These are phyloP conservation scores for Phlebiopsis flavidoalba DNA, from an alignment of 768 basidiomycete genomes.

Conservation along the genomic window DNA sequence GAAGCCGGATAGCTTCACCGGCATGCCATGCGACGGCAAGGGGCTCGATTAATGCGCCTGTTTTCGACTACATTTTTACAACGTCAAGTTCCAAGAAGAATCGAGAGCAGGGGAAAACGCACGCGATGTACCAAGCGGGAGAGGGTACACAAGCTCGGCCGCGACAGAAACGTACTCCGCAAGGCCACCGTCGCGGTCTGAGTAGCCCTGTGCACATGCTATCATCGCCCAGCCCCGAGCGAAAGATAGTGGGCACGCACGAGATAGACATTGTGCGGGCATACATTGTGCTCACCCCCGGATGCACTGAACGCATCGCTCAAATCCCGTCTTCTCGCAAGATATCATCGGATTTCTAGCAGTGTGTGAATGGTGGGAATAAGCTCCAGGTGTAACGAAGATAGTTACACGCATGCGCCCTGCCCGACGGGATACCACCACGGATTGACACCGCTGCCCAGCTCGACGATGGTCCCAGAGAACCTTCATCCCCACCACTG, in stretches of 20 bases:
- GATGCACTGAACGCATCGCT: conserved; percentile 28
- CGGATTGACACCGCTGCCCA: conserved; percentile 13
- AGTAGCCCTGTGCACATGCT: conserved; percentile 27
- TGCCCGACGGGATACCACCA: conserved; percentile 11
- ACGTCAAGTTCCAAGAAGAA: not conserved
- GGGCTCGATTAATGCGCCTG: conserved; percentile 43
- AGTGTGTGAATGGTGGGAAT: conserved; percentile 7
- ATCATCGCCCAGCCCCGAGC: too few species aligned
- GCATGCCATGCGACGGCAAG: conserved; percentile 43
- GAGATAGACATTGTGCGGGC: conserved; percentile 30
- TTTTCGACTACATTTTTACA: conserved; percentile 32
- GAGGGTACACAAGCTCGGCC: conserved; percentile 29
- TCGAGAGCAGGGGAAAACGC: conserved; percentile 12
- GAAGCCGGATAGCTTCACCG: conserved; percentile 36
- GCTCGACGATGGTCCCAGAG: conserved; percentile 18
- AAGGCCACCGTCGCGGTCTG: conserved; percentile 38
- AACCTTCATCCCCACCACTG: conserved; percentile 8
- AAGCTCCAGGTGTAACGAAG: not conserved
- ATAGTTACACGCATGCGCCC: conserved; percentile 16
- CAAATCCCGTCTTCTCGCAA: conserved; percentile 26
- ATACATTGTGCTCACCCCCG: conserved; percentile 25
- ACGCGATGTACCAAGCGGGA: conserved; percentile 36
- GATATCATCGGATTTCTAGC: conserved; percentile 39
- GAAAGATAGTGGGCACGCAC: conserved; percentile 21
- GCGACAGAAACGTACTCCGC: conserved; percentile 35